phyloP scores from a whole-genome alignment of 2,329 filamentous ascomycete genomes.

The Myriangium duriaei region DNA sequence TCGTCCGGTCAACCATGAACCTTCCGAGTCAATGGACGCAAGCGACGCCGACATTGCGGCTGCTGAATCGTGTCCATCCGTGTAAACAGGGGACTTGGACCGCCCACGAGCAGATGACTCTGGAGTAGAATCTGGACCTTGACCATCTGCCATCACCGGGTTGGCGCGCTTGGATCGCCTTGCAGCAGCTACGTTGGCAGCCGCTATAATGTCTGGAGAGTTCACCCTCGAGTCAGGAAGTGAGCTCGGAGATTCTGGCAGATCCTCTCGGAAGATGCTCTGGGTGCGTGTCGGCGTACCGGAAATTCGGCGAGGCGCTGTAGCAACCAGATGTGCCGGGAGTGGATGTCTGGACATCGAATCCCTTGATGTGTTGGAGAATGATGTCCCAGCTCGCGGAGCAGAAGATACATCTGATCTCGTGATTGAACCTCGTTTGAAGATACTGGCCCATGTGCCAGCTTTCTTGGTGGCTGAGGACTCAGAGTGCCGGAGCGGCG shows the following conservation, averaged over 20 bases:
- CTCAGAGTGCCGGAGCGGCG: conserved; percentile 17
- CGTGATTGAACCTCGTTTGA: conserved; percentile 44
- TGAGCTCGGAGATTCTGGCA: conserved; percentile 77
- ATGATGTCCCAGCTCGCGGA: conserved; percentile 40
- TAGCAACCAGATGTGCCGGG: conserved; percentile 35
- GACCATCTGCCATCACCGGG: conserved; percentile 10
- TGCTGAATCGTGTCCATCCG: conserved; percentile 18
- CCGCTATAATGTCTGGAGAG: conserved; percentile 51
- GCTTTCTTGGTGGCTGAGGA: conserved; percentile 6
- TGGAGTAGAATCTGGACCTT: not conserved
- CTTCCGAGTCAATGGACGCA: conserved; percentile 90
- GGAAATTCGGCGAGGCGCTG: conserved; percentile 32
- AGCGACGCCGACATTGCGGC: conserved; percentile 61
- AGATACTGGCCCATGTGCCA: conserved; percentile 57
- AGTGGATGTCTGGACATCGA: conserved; percentile 55
- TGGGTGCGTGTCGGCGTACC: conserved; percentile 63
- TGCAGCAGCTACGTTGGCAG: conserved; percentile 28
- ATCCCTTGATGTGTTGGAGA: conserved; percentile 82
- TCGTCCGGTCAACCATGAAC: conserved; percentile 83
- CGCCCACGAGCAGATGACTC: conserved; percentile 14
- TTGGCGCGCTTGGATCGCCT: conserved; percentile 23
- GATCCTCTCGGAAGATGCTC: conserved; percentile 84
- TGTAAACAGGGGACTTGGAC: conserved; percentile 31
- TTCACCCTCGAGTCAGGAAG: conserved; percentile 71
- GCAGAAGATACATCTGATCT: conserved; percentile 39